phyloP scores from a whole-genome alignment of 2,329 filamentous ascomycete genomes.

The Colletotrichum limetticola region DNA sequence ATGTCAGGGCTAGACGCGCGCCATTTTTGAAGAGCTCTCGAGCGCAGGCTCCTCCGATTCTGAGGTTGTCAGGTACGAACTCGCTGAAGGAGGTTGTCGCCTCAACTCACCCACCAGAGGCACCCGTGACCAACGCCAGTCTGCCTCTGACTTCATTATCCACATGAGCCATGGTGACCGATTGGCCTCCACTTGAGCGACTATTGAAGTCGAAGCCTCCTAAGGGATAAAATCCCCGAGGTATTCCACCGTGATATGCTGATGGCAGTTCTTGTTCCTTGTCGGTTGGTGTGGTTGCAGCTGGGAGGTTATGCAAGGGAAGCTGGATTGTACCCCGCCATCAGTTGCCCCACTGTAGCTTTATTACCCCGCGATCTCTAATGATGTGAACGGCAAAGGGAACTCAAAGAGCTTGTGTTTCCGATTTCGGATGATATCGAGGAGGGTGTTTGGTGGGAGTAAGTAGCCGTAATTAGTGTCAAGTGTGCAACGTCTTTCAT shows the following conservation, averaged over 20 bases:
- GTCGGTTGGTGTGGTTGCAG: neutral
- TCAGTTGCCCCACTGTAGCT: conserved; percentile 25
- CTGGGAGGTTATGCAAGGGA: neutral
- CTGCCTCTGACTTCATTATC: conserved; percentile 62
- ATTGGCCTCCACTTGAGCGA: neutral
- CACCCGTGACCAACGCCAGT: conserved; percentile 69
- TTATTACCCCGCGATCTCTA: conserved; percentile 32
- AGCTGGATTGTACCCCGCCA: conserved; percentile 21
- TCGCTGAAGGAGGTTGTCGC: neutral
- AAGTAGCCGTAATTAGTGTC: neutral
- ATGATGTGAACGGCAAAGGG: neutral
- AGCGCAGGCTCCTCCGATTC: conserved; percentile 70
- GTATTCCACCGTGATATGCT: neutral
- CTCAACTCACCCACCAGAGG: conserved; percentile 65
- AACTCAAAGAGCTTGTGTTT: neutral
- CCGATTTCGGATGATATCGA: neutral
- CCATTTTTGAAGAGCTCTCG: conserved; percentile 62
- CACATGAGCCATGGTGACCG: conserved; percentile 13
- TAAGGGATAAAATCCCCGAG: neutral
- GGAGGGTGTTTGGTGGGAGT: too few species aligned
- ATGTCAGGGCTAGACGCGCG: conserved; percentile 68
- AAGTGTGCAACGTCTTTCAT: neutral
- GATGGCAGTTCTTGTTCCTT: too few species aligned
- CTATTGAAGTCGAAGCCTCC: neutral
- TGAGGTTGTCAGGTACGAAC: conserved; percentile 40